Percentiles rank a stretch among this genome's conserved stretches.
These are phyloP conservation scores for Kodamaea restingae DNA, from an alignment of 805 yeast species.

Conservation along the genomic window DNA sequence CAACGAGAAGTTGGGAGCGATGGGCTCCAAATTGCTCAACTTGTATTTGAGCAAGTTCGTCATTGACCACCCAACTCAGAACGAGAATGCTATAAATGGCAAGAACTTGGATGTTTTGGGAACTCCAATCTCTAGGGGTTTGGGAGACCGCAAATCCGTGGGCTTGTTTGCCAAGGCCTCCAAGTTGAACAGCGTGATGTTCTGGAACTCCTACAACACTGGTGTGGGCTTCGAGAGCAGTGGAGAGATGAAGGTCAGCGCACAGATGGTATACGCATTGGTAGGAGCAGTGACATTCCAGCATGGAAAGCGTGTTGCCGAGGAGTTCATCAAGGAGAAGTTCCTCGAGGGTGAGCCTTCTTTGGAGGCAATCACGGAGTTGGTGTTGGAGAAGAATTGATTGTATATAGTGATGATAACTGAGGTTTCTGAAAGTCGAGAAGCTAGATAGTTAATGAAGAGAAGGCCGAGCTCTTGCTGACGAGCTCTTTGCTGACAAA, in stretches of 20 bases:
- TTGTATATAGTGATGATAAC: background rate
- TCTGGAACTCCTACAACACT: constrained; percentile 62
- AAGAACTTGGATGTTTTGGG: constrained; percentile 60
- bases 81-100: constrained; percentile 41
- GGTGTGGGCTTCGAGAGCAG: constrained; percentile 42
- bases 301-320: constrained; percentile 59
- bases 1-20: constrained; percentile 75
- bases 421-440: too few species aligned
- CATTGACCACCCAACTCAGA: constrained; percentile 21
- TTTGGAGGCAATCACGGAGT: constrained; percentile 33
- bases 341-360: constrained; percentile 31
- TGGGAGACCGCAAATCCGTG: constrained; percentile 47
- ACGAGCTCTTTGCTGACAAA: too few species aligned
- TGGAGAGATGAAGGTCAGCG: constrained; percentile 54
- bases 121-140: constrained; percentile 45
- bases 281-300: constrained; percentile 64
- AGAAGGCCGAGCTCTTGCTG: too few species aligned
- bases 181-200: constrained; percentile 51
- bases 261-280: constrained; percentile 55
- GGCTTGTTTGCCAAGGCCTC: constrained; percentile 49
- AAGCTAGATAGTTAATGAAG: too few species aligned
- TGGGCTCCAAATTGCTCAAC: constrained; percentile 65
- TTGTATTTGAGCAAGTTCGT: constrained; percentile 44
- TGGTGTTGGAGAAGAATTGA: constrained; percentile 19
- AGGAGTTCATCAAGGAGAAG: constrained; percentile 52